phyloP scores from a whole-genome alignment of 2,329 filamentous ascomycete species.

The Trichophyton equinum region DNA sequence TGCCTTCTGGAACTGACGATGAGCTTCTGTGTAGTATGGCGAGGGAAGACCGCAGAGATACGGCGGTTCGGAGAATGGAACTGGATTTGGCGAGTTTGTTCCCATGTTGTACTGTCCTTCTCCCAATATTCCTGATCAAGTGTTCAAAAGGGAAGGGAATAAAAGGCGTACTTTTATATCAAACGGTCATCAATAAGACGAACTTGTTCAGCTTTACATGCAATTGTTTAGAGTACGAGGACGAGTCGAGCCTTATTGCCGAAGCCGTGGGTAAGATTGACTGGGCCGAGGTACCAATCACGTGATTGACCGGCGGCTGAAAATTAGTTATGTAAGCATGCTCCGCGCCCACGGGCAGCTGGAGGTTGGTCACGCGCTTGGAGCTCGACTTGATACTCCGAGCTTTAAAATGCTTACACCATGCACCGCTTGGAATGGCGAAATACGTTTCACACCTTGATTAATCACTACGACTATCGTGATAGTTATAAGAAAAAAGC shows the following conservation, averaged over 20 bases:
- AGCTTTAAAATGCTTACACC: no score
- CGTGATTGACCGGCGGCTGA: not conserved
- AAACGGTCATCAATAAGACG: no score
- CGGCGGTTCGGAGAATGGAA: slow-evolving; percentile 62
- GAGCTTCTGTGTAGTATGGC: slow-evolving; percentile 56
- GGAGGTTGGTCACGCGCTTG: no score
- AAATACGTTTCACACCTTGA: no score
- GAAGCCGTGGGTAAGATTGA: not conserved
- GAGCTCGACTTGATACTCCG: no score
- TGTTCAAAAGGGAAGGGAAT: not conserved
- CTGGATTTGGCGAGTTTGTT: slow-evolving; percentile 23
- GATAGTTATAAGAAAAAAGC: not conserved
- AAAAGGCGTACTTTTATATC: not conserved
- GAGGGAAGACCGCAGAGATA: slow-evolving; percentile 59
- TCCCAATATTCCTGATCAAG: not conserved
- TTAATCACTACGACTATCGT: not conserved
- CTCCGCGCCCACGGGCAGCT: no score
- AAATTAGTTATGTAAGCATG: no score
- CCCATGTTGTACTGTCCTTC: slow-evolving; percentile 15
- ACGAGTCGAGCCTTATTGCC: not conserved
- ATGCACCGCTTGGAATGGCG: no score
- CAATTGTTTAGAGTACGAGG: not conserved
- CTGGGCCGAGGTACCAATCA: not conserved
- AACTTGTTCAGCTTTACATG: no score
- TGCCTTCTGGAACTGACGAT: slow-evolving; percentile 54